Conservation (phyloP, 139 green algal species). For the Chlorella sp. region DNA sequence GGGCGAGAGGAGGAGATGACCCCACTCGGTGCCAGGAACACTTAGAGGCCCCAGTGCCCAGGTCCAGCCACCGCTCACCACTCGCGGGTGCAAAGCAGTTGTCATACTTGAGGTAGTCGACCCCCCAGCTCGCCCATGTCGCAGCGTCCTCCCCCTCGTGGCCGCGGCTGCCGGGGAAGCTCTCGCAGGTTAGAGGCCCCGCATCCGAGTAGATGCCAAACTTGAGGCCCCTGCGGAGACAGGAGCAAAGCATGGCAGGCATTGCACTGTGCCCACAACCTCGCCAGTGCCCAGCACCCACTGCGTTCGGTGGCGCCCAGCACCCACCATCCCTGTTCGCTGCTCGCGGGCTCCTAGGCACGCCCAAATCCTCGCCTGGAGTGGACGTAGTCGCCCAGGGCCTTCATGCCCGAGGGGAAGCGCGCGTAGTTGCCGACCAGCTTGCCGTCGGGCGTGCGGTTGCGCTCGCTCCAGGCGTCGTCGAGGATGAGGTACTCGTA, state of each 20-base stretch:
- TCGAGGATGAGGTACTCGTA: constrained; percentile 13
- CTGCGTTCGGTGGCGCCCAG: not conserved
- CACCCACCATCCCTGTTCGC: constrained; percentile 1
- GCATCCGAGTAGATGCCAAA: constrained; percentile 77
- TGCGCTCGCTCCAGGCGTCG: constrained; percentile 10
- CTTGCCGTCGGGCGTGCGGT: not conserved
- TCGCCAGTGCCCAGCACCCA: too few species aligned
- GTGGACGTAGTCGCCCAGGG: constrained; percentile 57
- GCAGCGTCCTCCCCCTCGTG: constrained; percentile 64
- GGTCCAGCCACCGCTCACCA: too few species aligned
- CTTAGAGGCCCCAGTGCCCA: too few species aligned
- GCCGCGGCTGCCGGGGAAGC: constrained; percentile 64
- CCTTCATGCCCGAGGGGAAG: constrained; percentile 45
- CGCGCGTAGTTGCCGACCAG: constrained; percentile 5
- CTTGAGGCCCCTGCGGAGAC: constrained; percentile 47
- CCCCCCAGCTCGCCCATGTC: constrained; percentile 72
- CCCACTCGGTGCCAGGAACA: too few species aligned
- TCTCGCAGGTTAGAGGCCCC: constrained; percentile 67
- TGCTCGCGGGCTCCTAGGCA: too few species aligned
- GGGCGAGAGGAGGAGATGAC: too few species aligned
- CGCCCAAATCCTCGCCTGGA: too few species aligned
- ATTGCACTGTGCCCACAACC: too few species aligned
- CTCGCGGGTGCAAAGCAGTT: constrained; percentile 11
- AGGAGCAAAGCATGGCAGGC: not conserved
- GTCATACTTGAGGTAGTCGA: constrained; percentile 24